These are phyloP conservation scores for Fusarium setosum DNA, from an alignment of 2,329 filamentous ascomycete genomes.

Conservation along the genomic window DNA sequence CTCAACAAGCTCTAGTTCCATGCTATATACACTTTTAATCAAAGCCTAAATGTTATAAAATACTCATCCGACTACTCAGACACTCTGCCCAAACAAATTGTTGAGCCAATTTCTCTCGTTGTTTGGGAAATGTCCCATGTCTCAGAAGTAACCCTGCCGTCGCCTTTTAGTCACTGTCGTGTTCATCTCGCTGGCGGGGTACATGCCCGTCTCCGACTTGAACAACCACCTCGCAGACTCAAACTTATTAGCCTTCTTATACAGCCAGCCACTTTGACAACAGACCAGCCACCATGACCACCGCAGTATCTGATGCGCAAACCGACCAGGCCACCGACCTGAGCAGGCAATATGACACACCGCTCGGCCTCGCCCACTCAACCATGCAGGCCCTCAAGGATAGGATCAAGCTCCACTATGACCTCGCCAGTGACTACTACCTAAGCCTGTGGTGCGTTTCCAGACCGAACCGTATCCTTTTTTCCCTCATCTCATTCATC, in stretches of 20 bases:
- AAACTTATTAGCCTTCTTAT: background rate
- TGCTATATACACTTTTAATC: background rate
- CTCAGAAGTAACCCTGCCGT: conserved; percentile 5
- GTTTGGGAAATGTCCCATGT: background rate
- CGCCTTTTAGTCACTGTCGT: conserved; percentile 20
- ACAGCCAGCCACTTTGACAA: background rate
- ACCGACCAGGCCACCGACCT: conserved; percentile 47
- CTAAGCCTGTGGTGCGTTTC: conserved; percentile 65
- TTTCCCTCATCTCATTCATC: background rate
- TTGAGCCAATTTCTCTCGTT: background rate
- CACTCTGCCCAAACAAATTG: background rate
- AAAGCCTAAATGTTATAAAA: too few relatives aligned
- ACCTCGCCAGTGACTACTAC: conserved; percentile 71
- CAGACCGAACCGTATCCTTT: background rate
- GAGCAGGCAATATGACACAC: conserved; percentile 59
- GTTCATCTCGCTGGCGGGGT: conserved; percentile 23
- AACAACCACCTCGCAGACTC: background rate
- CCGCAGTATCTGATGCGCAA: conserved; percentile 3
- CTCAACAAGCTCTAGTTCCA: background rate
- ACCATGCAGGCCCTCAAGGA: conserved; percentile 65
- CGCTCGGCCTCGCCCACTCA: conserved; percentile 56
- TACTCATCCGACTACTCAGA: too few relatives aligned
- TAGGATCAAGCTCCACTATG: conserved; percentile 70
- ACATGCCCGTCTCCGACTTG: background rate
- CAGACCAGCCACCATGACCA: conserved; percentile 18